Evolutionary conservation across 495 filamentous ascomycete genomes (phyloP), one percentile per base, ranked within the genome.

Genomic region (Hypomontagnella monticulosa): DNA sequence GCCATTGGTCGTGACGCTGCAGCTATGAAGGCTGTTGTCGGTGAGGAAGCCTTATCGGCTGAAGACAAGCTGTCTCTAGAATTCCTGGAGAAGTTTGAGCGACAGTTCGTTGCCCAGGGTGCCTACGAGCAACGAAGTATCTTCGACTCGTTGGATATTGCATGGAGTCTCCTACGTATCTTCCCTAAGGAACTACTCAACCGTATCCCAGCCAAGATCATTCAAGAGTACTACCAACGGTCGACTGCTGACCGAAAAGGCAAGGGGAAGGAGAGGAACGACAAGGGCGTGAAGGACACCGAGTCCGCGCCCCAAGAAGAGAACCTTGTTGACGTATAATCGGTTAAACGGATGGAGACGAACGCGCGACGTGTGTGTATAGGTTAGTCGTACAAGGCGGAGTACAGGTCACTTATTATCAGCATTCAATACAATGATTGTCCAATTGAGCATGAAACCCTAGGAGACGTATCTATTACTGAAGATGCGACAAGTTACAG

Each of bases 11-110:
- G 93, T 81, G 95, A 99, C 74, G 95, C 94, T 36, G 96, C 95
- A 40, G 88, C 92, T 76, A 99, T 99, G 95, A 99, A 99, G 82
- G 95, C 95, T 52, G 95, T 99, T 74, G 96, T 99, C 59, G 95
- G 95, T 75, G 95, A 99, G 77, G 95, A 99, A 75, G 95, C 95
- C 36, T 80, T 99, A 53, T 95, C 91, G 19, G 84, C 91, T 44
- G 95, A 99, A 81, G 95, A 99, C 81, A 98, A 97, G 81, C 87
- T 98, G 44, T 96, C 93, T 11, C 85, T 99, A 8, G 95, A 99
- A 78, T 99, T 99, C 84, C 82, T 99, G 60, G 96, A 98, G 66
- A 97, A 97, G 75, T 99, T 99, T 77, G 95, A 99, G 81, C 85
- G 89, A 52, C 88, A 85, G 41, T 99, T 97, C 81, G 96, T 99